Conservation (phyloP, 176 grass and related monocot species). For the Eragrostis curvula region DNA sequence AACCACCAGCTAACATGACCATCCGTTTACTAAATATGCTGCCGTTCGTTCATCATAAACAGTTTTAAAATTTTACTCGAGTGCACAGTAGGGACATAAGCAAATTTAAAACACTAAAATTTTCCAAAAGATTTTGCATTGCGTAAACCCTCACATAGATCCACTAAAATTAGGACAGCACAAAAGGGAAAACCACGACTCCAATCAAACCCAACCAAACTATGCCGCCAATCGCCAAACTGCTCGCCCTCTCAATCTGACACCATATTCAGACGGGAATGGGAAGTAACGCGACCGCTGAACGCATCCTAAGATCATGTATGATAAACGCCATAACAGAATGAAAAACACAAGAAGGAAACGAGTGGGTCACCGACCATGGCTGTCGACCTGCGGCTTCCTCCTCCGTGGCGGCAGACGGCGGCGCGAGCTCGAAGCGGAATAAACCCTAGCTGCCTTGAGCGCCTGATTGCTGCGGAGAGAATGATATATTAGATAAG, state of each 20-base stretch:
- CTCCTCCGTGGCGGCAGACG: background rate
- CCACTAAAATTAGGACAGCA: background rate
- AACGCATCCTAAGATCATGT: background rate
- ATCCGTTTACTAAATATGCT: background rate
- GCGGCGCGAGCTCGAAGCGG: background rate
- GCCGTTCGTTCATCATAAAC: background rate
- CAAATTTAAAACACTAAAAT: background rate
- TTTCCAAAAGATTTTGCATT: no score
- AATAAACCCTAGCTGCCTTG: constrained; percentile 19
- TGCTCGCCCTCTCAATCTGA: background rate
- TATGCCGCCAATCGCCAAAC: no score
- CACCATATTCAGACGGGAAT: background rate
- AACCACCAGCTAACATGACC: background rate
- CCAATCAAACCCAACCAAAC: background rate
- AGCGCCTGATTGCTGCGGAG: background rate
- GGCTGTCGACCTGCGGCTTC: constrained; percentile 14
- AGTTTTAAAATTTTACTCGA: background rate
- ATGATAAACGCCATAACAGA: background rate
- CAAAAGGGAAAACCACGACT: background rate
- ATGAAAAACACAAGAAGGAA: background rate
- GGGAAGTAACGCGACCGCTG: background rate
- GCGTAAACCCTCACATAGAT: background rate
- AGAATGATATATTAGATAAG: background rate
- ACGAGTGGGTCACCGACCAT: background rate
- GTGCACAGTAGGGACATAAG: background rate